Conservation (phyloP, 73 alveolate species). For the Effrenium voratum region DNA sequence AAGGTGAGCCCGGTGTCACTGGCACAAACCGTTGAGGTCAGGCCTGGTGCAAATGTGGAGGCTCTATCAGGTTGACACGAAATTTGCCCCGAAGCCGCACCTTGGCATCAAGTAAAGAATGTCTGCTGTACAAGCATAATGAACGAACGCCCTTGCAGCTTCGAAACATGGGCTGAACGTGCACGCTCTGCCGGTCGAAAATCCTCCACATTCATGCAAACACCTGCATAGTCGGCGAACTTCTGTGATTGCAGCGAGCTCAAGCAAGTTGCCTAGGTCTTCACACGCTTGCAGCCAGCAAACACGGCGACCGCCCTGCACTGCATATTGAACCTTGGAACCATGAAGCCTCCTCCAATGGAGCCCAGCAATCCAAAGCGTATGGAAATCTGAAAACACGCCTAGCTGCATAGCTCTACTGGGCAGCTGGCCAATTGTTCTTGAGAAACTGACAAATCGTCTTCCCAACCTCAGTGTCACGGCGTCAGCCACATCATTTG, state of each 20-base stretch:
- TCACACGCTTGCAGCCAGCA: not conserved
- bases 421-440: no score
- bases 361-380: not conserved
- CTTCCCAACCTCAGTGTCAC: no score
- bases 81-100: slow-evolving; percentile 7
- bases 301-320: slow-evolving; percentile 24
- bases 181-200: not conserved
- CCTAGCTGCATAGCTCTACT: no score
- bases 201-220: slow-evolving; percentile 2
- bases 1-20: no score
- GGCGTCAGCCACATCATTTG: no score
- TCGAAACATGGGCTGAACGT: not conserved
- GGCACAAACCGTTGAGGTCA: no score
- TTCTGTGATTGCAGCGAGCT: no score
- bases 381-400: no score
- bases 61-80: slow-evolving; percentile 12
- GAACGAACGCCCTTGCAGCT: not conserved
- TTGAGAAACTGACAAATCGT: no score
- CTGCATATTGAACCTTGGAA: not conserved
- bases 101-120: not conserved
- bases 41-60: not conserved
- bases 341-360: not conserved
- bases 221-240: no score
- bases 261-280: not conserved
- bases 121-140: not conserved